Conservation (phyloP, 192 early-diverging fungal genomes). For the Umbelopsis sp. region DNA sequence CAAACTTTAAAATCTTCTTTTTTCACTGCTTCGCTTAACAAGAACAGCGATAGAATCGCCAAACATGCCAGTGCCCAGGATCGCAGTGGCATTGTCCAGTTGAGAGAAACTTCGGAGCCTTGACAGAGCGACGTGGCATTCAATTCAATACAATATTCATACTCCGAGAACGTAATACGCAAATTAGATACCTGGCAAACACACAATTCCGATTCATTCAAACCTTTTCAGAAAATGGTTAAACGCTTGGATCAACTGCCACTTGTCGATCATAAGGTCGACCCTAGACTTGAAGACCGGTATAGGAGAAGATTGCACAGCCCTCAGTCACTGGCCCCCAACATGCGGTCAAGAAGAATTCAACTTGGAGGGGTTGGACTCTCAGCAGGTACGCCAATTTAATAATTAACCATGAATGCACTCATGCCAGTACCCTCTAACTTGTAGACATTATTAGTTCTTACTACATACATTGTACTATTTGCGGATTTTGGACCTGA, state of each 20-base stretch:
- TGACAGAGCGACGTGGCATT: conserved; percentile 5
- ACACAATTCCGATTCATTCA: neutral
- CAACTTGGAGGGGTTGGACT: conserved; percentile 2
- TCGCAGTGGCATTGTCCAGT: conserved; percentile 9
- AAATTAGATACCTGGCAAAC: neutral
- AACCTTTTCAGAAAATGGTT: neutral
- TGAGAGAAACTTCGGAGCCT: conserved; percentile 7
- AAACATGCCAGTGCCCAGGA: conserved; percentile 17
- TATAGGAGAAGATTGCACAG: conserved; percentile 16
- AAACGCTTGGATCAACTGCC: conserved; percentile 10
- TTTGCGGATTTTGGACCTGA: conserved; percentile 40
- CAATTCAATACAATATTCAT: neutral
- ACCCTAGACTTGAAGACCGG: conserved; percentile 14
- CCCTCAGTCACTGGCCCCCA: conserved; percentile 11
- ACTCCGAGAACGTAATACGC: neutral
- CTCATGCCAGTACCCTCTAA: neutral
- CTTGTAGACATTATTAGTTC: neutral
- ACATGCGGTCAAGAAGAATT: conserved; percentile 14
- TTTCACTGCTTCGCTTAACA: conserved; percentile 59
- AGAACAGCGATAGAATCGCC: conserved; percentile 7
- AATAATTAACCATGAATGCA: neutral
- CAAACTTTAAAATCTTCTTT: conserved; percentile 91
- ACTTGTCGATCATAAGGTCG: conserved; percentile 7
- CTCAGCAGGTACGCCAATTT: neutral
- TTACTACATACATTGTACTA: conserved; percentile 36